Evolutionary conservation across 441 rosid species (phyloP).

Genomic region (Corymbia citriodora): DNA sequence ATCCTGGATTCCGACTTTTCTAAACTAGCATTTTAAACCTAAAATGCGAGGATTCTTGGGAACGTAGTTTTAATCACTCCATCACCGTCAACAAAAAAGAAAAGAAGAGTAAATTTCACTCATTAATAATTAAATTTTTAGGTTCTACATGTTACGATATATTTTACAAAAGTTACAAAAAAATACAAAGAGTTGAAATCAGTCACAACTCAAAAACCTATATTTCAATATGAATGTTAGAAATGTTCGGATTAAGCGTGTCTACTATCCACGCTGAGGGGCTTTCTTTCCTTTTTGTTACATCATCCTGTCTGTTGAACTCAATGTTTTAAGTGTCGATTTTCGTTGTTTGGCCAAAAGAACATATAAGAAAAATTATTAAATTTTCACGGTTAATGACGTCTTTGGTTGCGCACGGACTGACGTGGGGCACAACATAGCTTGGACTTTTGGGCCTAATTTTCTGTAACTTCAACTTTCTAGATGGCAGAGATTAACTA

Average conservation of each 20-base stretch:
- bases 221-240: not conserved
- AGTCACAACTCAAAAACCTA: not conserved
- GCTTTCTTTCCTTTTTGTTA: not conserved
- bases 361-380: not conserved
- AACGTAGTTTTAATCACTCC: not conserved
- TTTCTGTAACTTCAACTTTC: not conserved
- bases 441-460: not conserved
- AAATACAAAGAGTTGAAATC: not conserved
- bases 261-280: not conserved
- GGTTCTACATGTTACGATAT: not conserved
- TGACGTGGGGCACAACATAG: not conserved
- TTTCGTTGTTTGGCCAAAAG: not conserved
- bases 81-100: no score
- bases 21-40: not conserved
- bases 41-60: not conserved
- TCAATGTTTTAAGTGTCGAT: not conserved
- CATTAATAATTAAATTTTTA: no score
- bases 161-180: not conserved
- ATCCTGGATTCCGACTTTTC: not conserved
- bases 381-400: not conserved
- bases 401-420: not conserved
- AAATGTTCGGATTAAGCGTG: not conserved
- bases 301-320: not conserved
- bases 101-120: no score
- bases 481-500: not conserved